Percentiles rank a stretch among this genome's conserved stretches.
Conservation (phyloP, 768 basidiomycete species). For the Coprinopsis cinerea region DNA sequence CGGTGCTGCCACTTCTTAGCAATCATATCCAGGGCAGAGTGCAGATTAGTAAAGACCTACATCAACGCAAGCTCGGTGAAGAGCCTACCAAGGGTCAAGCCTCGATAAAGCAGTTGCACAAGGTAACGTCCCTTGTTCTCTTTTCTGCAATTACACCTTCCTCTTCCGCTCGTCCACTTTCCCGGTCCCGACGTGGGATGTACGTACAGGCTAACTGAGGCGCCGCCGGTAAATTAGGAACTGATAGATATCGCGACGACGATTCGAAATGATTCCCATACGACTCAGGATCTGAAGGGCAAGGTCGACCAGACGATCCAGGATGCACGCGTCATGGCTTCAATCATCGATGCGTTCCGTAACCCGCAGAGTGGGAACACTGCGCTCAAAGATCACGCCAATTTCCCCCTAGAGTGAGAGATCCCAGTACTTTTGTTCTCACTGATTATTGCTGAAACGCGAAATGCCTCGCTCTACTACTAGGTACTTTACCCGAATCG, state of each 20-base stretch:
- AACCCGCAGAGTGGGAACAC: slow-evolving; percentile 66
- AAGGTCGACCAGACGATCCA: slow-evolving; percentile 76
- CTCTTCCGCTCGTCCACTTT: no score
- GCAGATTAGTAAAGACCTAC: slow-evolving; percentile 75
- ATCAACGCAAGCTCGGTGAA: slow-evolving; percentile 68
- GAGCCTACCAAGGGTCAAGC: slow-evolving; percentile 72
- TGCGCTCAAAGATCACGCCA: slow-evolving; percentile 71
- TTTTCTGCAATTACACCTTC: no score
- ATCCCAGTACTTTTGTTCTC: neutral
- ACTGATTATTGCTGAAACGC: slow-evolving; percentile 20
- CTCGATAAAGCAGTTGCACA: slow-evolving; percentile 58
- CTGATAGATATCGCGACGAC: slow-evolving; percentile 54
- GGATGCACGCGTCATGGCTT: slow-evolving; percentile 72
- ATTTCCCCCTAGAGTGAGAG: slow-evolving; percentile 71
- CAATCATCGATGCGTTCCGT: slow-evolving; percentile 72
- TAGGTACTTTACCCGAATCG: slow-evolving; percentile 70
- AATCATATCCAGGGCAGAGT: slow-evolving; percentile 70
- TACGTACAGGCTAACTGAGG: neutral
- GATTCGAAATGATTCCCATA: slow-evolving; percentile 60
- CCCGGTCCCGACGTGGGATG: neutral
- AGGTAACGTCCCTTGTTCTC: slow-evolving; percentile 34
- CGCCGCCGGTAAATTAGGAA: slow-evolving; percentile 39
- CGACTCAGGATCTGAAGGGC: slow-evolving; percentile 62
- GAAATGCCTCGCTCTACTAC: neutral
- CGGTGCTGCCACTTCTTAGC: slow-evolving; percentile 38